Evolutionary conservation across 495 filamentous ascomycete genomes (phyloP).

Genomic region (Aspergillus homomorphus): DNA sequence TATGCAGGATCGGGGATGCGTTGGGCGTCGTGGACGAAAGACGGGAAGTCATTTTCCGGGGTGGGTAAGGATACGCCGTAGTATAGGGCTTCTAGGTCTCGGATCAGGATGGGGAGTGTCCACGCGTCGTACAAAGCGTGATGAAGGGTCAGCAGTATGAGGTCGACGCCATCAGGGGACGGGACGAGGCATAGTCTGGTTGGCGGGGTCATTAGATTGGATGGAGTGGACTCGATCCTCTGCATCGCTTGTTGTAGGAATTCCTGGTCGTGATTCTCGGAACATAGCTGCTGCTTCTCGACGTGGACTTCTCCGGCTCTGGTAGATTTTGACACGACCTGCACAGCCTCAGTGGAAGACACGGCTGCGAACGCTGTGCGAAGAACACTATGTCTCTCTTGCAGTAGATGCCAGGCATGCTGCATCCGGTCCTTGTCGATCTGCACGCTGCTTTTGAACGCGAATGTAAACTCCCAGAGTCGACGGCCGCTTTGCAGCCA

Average conservation of each 20-base stretch:
- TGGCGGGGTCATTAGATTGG: conserved; percentile 1
- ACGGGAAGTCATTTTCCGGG: not conserved
- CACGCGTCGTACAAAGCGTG: conserved; percentile 31
- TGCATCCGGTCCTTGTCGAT: conserved; percentile 32
- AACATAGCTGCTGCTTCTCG: not conserved
- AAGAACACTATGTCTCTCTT: conserved; percentile 6
- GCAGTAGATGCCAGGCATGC: conserved; percentile 46
- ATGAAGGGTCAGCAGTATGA: conserved; percentile 22
- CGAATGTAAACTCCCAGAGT: conserved; percentile 61
- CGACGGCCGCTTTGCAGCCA: conserved; percentile 59
- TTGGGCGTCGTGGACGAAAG: not conserved
- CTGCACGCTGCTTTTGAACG: conserved; percentile 36
- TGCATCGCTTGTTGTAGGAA: not conserved
- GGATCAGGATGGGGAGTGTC: conserved; percentile 17
- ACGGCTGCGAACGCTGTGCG: conserved; percentile 8
- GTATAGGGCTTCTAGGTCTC: conserved; percentile 22
- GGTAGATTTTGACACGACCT: conserved; percentile 2
- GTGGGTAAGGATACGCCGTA: not conserved
- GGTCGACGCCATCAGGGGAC: conserved; percentile 7
- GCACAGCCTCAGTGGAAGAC: conserved; percentile 2
- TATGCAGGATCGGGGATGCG: not conserved
- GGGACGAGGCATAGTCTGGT: not conserved
- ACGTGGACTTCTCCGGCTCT: not conserved
- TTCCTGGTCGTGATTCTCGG: not conserved
- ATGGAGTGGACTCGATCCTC: not conserved